These are phyloP conservation scores for Lasiodiplodia sp. DNA, from an alignment of 2,329 filamentous ascomycete genomes.

Conservation along the genomic window DNA sequence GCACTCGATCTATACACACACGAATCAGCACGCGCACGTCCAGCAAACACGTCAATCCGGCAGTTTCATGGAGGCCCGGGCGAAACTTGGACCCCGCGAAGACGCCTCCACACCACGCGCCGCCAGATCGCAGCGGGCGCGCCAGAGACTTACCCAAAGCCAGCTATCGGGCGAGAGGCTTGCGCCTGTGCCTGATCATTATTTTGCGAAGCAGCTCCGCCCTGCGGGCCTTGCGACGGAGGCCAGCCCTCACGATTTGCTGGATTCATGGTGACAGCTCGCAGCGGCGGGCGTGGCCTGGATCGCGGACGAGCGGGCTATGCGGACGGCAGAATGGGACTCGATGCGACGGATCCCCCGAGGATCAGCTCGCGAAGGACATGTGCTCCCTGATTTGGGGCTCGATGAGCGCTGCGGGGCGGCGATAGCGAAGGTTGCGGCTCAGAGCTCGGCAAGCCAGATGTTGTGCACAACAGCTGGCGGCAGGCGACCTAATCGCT, in stretches of 20 bases:
- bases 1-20: constrained; percentile 39
- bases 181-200: constrained; percentile 45
- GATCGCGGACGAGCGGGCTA: neutral
- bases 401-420: constrained; percentile 6
- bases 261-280: constrained; percentile 44
- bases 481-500: neutral
- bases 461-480: constrained; percentile 22
- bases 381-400: constrained; percentile 25
- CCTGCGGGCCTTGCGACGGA: constrained; percentile 53
- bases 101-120: constrained; percentile 5
- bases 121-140: neutral
- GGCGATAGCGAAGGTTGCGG: constrained; percentile 19
- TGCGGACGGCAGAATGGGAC: constrained; percentile 15
- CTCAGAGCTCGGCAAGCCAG: constrained; percentile 24
- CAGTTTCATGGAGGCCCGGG: neutral
- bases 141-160: constrained; percentile 41
- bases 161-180: constrained; percentile 42
- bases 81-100: neutral
- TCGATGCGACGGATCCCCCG: neutral
- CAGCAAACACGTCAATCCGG: neutral
- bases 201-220: constrained; percentile 57
- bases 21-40: constrained; percentile 13
- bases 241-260: constrained; percentile 51
- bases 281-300: constrained; percentile 10
- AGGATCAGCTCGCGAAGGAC: constrained; percentile 22